Percentiles rank a stretch among this genome's conserved stretches.
Conservation (phyloP, 495 filamentous ascomycete genomes). For the Aspergillus kassunensis region DNA sequence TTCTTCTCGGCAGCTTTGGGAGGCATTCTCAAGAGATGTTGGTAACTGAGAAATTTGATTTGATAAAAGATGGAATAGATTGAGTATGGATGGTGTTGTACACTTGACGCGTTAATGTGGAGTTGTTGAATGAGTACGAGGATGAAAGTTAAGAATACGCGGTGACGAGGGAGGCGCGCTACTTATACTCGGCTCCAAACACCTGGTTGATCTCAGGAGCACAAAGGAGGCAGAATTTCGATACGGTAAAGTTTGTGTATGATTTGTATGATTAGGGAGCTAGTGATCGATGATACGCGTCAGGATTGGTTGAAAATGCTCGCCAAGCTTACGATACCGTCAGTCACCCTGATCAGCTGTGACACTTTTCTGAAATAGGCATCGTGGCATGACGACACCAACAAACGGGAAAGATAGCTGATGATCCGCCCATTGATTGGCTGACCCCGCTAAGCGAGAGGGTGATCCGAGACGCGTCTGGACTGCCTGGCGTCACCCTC, state of each 20-base stretch:
- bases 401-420: slow-evolving; percentile 13
- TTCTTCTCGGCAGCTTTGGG: slow-evolving; percentile 95
- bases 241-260: slow-evolving; percentile 43
- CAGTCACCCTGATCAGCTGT: slow-evolving; percentile 24
- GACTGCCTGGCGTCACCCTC: slow-evolving; percentile 41
- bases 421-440: slow-evolving; percentile 42
- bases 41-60: slow-evolving; percentile 10
- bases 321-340: slow-evolving; percentile 20
- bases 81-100: slow-evolving; percentile 24
- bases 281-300: slow-evolving; percentile 24
- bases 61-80: slow-evolving; percentile 13
- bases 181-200: slow-evolving; percentile 50
- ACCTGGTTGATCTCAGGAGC: slow-evolving; percentile 42
- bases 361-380: slow-evolving; percentile 29
- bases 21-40: slow-evolving; percentile 68
- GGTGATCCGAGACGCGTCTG: slow-evolving; percentile 44
- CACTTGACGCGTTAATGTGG: slow-evolving; percentile 27
- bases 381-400: slow-evolving; percentile 15
- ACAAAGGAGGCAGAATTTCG: slow-evolving; percentile 48
- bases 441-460: slow-evolving; percentile 44
- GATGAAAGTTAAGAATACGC: slow-evolving; percentile 38
- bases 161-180: slow-evolving; percentile 43
- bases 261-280: slow-evolving; percentile 48
- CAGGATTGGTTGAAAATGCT: slow-evolving; percentile 17
- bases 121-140: slow-evolving; percentile 33